These are phyloP conservation scores for Diplosphaera chodatii DNA, from an alignment of 139 green algal species.

Conservation along the genomic window DNA sequence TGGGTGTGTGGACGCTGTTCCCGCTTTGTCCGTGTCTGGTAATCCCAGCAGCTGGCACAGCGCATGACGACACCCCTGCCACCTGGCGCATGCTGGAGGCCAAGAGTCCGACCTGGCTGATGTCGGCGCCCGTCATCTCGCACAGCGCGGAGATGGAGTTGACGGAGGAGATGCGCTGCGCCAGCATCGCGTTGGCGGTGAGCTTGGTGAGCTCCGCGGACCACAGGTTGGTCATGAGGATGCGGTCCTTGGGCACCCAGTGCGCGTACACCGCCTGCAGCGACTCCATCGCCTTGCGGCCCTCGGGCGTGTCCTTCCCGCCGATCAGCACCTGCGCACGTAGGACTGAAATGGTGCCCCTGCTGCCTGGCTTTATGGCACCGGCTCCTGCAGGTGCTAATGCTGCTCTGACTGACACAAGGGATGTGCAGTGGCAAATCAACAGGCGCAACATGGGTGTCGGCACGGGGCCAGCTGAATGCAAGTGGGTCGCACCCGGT, in stretches of 20 bases:
- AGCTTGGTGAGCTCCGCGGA: slow-evolving; percentile 98
- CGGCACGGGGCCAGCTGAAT: no score
- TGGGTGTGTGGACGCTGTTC: no score
- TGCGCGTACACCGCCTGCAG: slow-evolving; percentile 88
- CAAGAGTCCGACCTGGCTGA: slow-evolving; percentile 61
- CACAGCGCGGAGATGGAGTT: slow-evolving; percentile 98
- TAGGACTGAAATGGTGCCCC: no score
- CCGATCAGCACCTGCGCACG: slow-evolving; percentile 78
- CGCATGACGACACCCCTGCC: no score
- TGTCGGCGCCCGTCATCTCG: slow-evolving; percentile 91
- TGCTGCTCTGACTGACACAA: no score
- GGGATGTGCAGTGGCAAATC: no score
- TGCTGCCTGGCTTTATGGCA: no score
- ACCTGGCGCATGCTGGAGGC: no score
- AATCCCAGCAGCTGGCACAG: no score
- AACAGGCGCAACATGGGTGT: no score
- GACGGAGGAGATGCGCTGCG: slow-evolving; percentile 97
- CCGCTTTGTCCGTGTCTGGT: no score
- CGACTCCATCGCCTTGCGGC: slow-evolving; percentile 59
- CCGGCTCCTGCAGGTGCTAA: no score
- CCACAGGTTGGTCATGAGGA: slow-evolving; percentile 94
- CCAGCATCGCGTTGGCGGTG: slow-evolving; percentile 95
- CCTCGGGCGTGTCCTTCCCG: slow-evolving; percentile 74
- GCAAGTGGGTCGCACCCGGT: slow-evolving; percentile 64
- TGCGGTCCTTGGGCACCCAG: slow-evolving; percentile 91